Conservation (phyloP, 1,284 basidiomycete genomes). For the Wallemia mellicola region DNA sequence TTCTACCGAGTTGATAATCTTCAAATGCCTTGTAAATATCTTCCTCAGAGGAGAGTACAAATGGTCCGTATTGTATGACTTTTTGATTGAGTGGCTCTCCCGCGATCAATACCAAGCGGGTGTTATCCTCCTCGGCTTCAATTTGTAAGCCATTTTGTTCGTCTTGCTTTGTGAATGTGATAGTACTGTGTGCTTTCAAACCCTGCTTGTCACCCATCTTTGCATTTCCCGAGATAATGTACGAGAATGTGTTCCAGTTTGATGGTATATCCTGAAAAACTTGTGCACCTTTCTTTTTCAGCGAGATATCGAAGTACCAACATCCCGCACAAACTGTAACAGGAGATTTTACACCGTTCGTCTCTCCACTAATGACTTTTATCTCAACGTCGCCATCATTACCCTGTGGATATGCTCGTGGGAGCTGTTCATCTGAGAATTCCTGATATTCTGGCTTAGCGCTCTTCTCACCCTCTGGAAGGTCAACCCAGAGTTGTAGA, state of each 20-base stretch:
- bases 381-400: conserved; percentile 36
- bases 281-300: conserved; percentile 29
- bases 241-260: conserved; percentile 15
- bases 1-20: conserved; percentile 46
- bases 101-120: conserved; percentile 44
- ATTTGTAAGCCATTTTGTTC: conserved; percentile 32
- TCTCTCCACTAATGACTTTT: conserved; percentile 66
- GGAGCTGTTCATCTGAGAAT: conserved; percentile 22
- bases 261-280: conserved; percentile 58
- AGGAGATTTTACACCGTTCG: conserved; percentile 54
- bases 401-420: conserved; percentile 38
- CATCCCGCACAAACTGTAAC: conserved; percentile 70
- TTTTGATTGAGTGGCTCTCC: conserved; percentile 69
- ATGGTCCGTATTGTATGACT: conserved; percentile 33
- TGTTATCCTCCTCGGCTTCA: conserved; percentile 26
- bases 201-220: conserved; percentile 2
- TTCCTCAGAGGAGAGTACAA: conserved; percentile 44
- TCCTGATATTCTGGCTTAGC: conserved; percentile 25
- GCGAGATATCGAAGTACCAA: conserved; percentile 63
- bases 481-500: conserved; percentile 77
- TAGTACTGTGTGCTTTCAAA: conserved; percentile 12
- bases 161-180: conserved; percentile 25
- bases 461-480: conserved; percentile 66
- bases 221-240: conserved; percentile 7
- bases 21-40: conserved; percentile 55